Conservation (phyloP, 148 eudicot species). For the Dysphania ambrosioides region DNA sequence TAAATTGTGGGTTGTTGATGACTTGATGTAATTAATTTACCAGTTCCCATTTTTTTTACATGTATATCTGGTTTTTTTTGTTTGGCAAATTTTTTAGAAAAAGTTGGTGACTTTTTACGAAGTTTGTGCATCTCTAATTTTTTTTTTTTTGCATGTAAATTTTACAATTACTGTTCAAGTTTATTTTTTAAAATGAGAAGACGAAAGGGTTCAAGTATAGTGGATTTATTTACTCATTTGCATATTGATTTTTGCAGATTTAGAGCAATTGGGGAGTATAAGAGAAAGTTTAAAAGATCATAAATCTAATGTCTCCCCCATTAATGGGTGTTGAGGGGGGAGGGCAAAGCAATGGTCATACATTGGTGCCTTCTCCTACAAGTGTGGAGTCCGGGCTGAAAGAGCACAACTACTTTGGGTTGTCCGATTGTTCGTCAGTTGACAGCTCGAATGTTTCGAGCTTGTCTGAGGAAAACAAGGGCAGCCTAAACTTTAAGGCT, state of each 20-base stretch:
- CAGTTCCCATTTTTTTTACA: too few relatives aligned
- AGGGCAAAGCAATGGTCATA: slow-evolving; percentile 43
- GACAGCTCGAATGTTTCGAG: slow-evolving; percentile 61
- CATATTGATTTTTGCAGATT: slow-evolving; percentile 2
- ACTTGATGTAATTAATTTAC: too few relatives aligned
- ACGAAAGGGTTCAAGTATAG: background rate
- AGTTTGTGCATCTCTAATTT: too few relatives aligned
- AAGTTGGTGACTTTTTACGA: too few relatives aligned
- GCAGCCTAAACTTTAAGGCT: slow-evolving; percentile 68
- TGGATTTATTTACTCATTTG: background rate
- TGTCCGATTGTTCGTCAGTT: slow-evolving; percentile 78
- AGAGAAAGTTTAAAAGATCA: slow-evolving; percentile 10
- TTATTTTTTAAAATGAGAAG: too few relatives aligned
- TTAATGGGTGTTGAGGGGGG: slow-evolving; percentile 64
- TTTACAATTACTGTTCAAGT: background rate
- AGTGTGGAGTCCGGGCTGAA: slow-evolving; percentile 42
- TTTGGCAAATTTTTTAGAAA: too few relatives aligned
- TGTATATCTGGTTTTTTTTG: too few relatives aligned
- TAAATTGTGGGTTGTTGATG: too few relatives aligned
- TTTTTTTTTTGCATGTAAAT: too few relatives aligned
- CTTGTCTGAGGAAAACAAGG: slow-evolving; percentile 50
- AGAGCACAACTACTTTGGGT: slow-evolving; percentile 74
- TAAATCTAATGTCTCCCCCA: slow-evolving; percentile 70
- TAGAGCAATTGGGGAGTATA: slow-evolving; percentile 11
- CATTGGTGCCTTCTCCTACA: slow-evolving; percentile 44